Conservation (phyloP, 306 rosid genomes). For the Cicer cuneatum region DNA sequence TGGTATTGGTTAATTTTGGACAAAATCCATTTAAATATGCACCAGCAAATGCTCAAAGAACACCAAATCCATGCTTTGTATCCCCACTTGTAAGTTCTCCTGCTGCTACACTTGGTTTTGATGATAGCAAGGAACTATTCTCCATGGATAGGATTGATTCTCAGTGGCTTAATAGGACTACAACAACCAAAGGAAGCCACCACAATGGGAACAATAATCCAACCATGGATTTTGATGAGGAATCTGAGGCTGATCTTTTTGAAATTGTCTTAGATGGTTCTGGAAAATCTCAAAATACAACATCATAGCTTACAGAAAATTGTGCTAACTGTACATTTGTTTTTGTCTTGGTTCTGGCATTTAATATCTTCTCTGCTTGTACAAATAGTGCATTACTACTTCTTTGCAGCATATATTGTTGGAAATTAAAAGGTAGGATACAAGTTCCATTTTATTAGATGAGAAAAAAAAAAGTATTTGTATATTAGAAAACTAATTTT, state of each 20-base stretch:
- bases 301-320: constrained; percentile 40
- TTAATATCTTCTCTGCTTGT: constrained; percentile 23
- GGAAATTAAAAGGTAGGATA: not conserved
- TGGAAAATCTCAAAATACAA: constrained; percentile 45
- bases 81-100: constrained; percentile 59
- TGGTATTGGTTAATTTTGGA: constrained; percentile 78
- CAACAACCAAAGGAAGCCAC: constrained; percentile 59
- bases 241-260: constrained; percentile 62
- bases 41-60: constrained; percentile 83
- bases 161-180: constrained; percentile 63
- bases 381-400: constrained; percentile 35
- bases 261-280: constrained; percentile 58
- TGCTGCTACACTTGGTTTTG: constrained; percentile 59
- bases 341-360: constrained; percentile 30
- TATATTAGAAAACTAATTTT: not conserved
- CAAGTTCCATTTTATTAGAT: not conserved
- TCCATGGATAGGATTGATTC: constrained; percentile 94
- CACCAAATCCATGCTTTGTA: constrained; percentile 85
- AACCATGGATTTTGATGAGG: constrained; percentile 55
- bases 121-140: constrained; percentile 91
- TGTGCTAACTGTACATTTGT: constrained; percentile 6
- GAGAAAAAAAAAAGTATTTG: constrained; percentile 1
- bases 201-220: constrained; percentile 38
- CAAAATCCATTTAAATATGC: constrained; percentile 79
- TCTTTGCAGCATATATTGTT: constrained; percentile 32